These are phyloP conservation scores for Sclerotinia sclerotiorum DNA, from an alignment of 2,329 filamentous ascomycete genomes.

Conservation along the genomic window DNA sequence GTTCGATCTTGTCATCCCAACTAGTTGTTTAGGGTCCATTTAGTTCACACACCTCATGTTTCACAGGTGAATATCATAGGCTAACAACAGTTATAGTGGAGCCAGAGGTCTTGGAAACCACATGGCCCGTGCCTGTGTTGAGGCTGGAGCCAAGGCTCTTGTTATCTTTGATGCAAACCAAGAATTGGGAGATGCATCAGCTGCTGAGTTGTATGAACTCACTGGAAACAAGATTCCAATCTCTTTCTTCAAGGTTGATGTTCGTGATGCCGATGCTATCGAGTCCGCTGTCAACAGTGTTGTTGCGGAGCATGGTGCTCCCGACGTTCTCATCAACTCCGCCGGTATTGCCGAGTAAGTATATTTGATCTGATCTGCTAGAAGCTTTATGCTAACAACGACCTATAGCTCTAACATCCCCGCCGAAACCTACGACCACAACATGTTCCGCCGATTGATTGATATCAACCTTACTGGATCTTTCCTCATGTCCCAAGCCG, in stretches of 20 bases:
- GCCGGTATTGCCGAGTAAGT: slow-evolving; percentile 73
- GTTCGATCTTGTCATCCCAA: neutral
- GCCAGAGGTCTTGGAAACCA: slow-evolving; percentile 75
- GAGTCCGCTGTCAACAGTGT: slow-evolving; percentile 67
- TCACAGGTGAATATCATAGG: neutral
- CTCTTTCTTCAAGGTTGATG: slow-evolving; percentile 76
- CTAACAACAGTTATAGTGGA: slow-evolving; percentile 50
- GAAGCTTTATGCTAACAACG: neutral
- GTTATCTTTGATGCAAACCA: slow-evolving; percentile 77
- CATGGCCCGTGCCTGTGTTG: slow-evolving; percentile 75
- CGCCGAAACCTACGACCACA: slow-evolving; percentile 72
- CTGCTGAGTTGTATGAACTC: slow-evolving; percentile 68
- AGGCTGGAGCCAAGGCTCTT: slow-evolving; percentile 72
- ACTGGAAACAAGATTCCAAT: slow-evolving; percentile 63
- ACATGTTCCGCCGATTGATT: slow-evolving; percentile 75
- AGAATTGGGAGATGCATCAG: slow-evolving; percentile 68
- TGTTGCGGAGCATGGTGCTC: slow-evolving; percentile 63
- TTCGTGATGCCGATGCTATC: slow-evolving; percentile 69
- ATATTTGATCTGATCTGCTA: neutral
- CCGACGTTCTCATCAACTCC: slow-evolving; percentile 76
- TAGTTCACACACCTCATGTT: neutral
- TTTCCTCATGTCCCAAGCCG: slow-evolving; percentile 74
- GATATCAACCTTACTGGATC: slow-evolving; percentile 81
- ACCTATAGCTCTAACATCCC: slow-evolving; percentile 69
- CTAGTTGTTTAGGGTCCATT: neutral